These are phyloP conservation scores for Tulasnella sp. DNA, from an alignment of 768 basidiomycete genomes.

Conservation along the genomic window DNA sequence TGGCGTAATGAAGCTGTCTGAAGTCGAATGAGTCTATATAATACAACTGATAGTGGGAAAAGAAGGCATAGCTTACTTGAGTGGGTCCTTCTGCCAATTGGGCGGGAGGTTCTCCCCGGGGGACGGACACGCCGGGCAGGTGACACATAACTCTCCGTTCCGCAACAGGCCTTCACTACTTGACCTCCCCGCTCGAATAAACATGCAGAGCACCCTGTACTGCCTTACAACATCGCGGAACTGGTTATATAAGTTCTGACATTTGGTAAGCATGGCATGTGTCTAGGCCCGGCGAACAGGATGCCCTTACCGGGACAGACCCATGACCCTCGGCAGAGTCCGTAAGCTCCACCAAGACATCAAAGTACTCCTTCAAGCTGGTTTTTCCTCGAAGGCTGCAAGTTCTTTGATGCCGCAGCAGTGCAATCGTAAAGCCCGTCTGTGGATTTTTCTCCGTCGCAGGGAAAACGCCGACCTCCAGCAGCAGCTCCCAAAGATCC, in stretches of 20 bases:
- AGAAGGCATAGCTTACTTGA: too few relatives aligned
- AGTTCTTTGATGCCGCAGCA: neutral
- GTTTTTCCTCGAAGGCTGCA: neutral
- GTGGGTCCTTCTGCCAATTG: neutral
- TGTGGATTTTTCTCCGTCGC: neutral
- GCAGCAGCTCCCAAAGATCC: neutral
- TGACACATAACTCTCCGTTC: neutral
- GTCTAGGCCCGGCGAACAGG: too few relatives aligned
- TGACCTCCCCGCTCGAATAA: neutral
- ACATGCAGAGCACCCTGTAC: neutral
- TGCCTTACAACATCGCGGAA: neutral
- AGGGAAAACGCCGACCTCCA: neutral
- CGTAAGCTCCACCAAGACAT: neutral
- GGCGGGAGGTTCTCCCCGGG: constrained; percentile 1
- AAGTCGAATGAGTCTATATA: too few relatives aligned
- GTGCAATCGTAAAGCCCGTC: neutral
- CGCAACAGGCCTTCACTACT: neutral
- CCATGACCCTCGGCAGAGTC: neutral
- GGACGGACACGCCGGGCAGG: neutral
- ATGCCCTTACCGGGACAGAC: neutral
- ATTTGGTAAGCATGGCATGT: too few relatives aligned
- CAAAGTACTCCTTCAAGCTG: neutral
- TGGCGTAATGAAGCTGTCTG: neutral
- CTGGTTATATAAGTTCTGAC: neutral
- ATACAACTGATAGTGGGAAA: too few relatives aligned